These are phyloP conservation scores for Boeremia exigua DNA, from an alignment of 2,329 filamentous ascomycete species.

Conservation along the genomic window DNA sequence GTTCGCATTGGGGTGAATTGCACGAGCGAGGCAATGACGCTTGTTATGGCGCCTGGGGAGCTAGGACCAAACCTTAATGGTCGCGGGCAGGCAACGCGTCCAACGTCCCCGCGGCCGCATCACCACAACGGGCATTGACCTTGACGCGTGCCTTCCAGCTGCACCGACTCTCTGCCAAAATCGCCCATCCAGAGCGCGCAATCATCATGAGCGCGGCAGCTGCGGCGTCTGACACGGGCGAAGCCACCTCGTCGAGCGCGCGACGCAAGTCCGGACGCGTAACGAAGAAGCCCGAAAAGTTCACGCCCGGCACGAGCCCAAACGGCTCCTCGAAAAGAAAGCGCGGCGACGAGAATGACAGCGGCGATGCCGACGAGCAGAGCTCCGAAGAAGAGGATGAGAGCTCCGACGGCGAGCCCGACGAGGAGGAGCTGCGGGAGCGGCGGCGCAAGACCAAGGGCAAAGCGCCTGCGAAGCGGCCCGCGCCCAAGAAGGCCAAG, in stretches of 20 bases:
- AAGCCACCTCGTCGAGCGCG: slow-evolving; percentile 36
- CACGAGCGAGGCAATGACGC: slow-evolving; percentile 13
- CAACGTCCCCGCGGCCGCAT: slow-evolving; percentile 27
- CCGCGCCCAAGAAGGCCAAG: slow-evolving; percentile 61
- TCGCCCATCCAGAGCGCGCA: slow-evolving; percentile 23
- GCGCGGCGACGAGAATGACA: slow-evolving; percentile 39
- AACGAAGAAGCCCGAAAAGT: slow-evolving; percentile 44
- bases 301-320: slow-evolving; percentile 39
- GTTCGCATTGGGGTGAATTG: neutral
- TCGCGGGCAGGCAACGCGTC: slow-evolving; percentile 16
- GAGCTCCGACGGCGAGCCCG: slow-evolving; percentile 47
- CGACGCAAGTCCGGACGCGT: slow-evolving; percentile 52
- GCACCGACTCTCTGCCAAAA: slow-evolving; percentile 9
- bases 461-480: slow-evolving; percentile 43
- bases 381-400: slow-evolving; percentile 39
- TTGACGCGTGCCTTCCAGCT: slow-evolving; percentile 13
- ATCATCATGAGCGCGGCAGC: slow-evolving; percentile 42
- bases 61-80: slow-evolving; percentile 5
- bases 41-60: slow-evolving; percentile 8
- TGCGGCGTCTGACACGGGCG: slow-evolving; percentile 30
- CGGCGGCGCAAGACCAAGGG: slow-evolving; percentile 42
- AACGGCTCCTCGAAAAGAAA: slow-evolving; percentile 45
- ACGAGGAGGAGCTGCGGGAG: slow-evolving; percentile 49
- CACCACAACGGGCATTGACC: slow-evolving; percentile 29
- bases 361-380: slow-evolving; percentile 36